Evolutionary conservation across 2,329 filamentous ascomycete genomes (phyloP).

Genomic region (Cadophora sp.): DNA sequence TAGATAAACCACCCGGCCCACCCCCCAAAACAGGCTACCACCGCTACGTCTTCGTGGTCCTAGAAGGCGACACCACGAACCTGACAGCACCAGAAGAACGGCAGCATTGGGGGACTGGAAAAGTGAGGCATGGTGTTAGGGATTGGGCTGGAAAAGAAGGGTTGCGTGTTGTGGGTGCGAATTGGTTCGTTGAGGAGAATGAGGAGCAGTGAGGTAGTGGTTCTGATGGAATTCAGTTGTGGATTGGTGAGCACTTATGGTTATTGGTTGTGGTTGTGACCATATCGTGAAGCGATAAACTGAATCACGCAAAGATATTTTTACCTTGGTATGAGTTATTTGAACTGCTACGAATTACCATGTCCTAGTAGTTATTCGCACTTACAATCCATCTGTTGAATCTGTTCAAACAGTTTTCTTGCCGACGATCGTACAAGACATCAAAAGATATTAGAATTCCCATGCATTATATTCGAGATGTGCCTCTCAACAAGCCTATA

Average conservation of each 20-base stretch:
- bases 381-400: too few relatives aligned
- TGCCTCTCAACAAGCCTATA: not conserved
- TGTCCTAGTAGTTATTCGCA: too few relatives aligned
- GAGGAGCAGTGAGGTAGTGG: conserved; percentile 49
- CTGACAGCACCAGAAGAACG: conserved; percentile 55
- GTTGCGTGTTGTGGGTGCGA: conserved; percentile 53
- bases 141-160: conserved; percentile 57
- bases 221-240: not conserved
- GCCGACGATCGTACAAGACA: too few relatives aligned
- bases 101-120: conserved; percentile 61
- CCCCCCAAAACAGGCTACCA: conserved; percentile 63
- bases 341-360: too few relatives aligned
- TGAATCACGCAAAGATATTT: too few relatives aligned
- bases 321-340: too few relatives aligned
- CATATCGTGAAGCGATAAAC: too few relatives aligned
- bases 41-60: conserved; percentile 61
- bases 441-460: not conserved
- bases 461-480: not conserved
- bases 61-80: conserved; percentile 50
- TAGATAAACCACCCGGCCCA: conserved; percentile 60
- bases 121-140: conserved; percentile 55
- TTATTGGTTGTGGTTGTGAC: not conserved
- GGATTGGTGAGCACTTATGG: too few relatives aligned
- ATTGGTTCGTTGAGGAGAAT: conserved; percentile 48
- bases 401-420: too few relatives aligned